A percentile compares a stretch with the other conserved stretches of the same genome.
Evolutionary conservation across 495 filamentous ascomycete genomes (phyloP).

Genomic region (Viridothelium virens): DNA sequence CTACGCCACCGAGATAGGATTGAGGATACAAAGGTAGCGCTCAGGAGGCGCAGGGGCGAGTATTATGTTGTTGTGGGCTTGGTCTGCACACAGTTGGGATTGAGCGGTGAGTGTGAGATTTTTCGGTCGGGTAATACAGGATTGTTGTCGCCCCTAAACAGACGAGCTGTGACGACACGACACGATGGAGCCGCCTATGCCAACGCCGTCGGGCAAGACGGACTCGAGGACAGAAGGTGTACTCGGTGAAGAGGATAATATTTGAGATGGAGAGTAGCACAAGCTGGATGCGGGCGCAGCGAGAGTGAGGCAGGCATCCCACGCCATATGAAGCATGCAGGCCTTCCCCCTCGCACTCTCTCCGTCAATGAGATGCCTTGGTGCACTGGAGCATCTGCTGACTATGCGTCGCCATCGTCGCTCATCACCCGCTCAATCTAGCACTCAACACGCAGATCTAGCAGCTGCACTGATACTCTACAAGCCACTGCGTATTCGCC

Average conservation of each 20-base stretch:
- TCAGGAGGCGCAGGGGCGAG: neutral
- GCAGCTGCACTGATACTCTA: neutral
- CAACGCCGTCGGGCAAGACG: neutral
- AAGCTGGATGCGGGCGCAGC: neutral
- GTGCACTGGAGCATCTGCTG: neutral
- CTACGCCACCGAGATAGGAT: neutral
- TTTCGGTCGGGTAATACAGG: neutral
- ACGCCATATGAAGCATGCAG: neutral
- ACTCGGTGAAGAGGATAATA: neutral
- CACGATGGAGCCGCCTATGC: neutral
- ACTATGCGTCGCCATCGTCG: neutral
- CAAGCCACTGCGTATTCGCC: neutral
- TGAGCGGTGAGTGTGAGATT: conserved; percentile 6
- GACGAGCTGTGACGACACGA: neutral
- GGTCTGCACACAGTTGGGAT: neutral
- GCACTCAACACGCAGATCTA: neutral
- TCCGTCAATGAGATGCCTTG: neutral
- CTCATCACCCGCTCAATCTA: neutral
- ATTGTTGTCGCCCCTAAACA: neutral
- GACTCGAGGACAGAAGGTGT: neutral
- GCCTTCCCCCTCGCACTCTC: neutral
- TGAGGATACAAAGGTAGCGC: neutral
- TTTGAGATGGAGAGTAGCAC: neutral
- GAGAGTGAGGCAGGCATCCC: conserved; percentile 5
- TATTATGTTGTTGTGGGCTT: conserved; percentile 6